Percentiles rank a stretch among this genome's conserved stretches.
Conservation (phyloP, 75 land plant genomes). For the Sequoiadendron giganteum region DNA sequence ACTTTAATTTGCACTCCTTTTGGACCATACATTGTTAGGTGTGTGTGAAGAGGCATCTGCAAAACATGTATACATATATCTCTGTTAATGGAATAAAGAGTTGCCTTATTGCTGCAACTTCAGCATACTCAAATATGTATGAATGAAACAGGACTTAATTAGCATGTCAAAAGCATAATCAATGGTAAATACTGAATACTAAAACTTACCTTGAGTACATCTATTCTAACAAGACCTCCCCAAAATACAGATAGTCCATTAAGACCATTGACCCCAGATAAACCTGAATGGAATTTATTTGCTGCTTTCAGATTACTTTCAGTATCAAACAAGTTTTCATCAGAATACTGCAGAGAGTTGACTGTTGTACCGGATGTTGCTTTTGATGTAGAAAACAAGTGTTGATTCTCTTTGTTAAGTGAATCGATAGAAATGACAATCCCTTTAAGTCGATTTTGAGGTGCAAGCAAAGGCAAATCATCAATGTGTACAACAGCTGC, state of each 20-base stretch:
- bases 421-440: slow-evolving; percentile 11
- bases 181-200: not conserved
- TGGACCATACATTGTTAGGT: slow-evolving; percentile 85
- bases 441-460: slow-evolving; percentile 75
- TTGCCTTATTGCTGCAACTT: not conserved
- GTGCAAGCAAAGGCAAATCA: slow-evolving; percentile 87
- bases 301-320: not conserved
- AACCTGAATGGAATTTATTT: not conserved
- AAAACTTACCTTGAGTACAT: slow-evolving; percentile 63
- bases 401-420: not conserved
- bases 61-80: slow-evolving; percentile 10
- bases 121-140: slow-evolving; percentile 10
- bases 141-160: not conserved
- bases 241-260: slow-evolving; percentile 82
- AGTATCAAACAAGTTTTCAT: not conserved
- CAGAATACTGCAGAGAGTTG: not conserved
- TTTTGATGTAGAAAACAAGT: slow-evolving; percentile 3
- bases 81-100: not conserved
- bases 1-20: slow-evolving; percentile 50
- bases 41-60: slow-evolving; percentile 68
- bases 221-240: slow-evolving; percentile 93
- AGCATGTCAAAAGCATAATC: not conserved
- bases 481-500: slow-evolving; percentile 88
- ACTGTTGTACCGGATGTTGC: not conserved
- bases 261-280: slow-evolving; percentile 26